Base-by-base conservation (phyloP, 75 land plant species). In the Picea glauca region DNA sequence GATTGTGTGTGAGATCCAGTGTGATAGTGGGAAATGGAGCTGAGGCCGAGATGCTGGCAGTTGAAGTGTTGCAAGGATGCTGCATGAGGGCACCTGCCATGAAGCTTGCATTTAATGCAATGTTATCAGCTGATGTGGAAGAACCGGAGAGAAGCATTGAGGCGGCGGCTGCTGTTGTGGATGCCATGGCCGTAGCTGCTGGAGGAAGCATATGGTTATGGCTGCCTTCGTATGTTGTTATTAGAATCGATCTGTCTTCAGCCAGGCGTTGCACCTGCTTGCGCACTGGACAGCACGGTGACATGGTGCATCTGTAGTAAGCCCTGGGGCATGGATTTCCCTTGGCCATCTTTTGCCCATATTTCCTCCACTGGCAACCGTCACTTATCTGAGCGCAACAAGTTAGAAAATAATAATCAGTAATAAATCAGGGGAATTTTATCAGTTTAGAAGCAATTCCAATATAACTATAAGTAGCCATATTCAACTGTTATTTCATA, bases 261-360 rank as follows among this genome's bases (percentile, higher is more conserved):
- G 98, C 93, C 78, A 98, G 94, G 74, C 99, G 83, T 79, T 96
- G 99, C 3, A 96, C 99, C 99, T 91, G 40, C 57, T 93, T 93
- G 9, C 95, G 84, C 46, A 93, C 95, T 0, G 95, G 95, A 75
- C 95, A 93, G 12, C 94, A 89, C 23, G 79, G 76, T 17, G 95
- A 91, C 95, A 93, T 91, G 66, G 95, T 93, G 84, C 95, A 93
- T 3, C 95, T 87, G 78, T 93, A 93, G 78, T 93, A 93, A 84
- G 95, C 95, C 38, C 95, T 78, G 8, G 95, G 95, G 75, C 95
- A 93, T 43, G 95, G 95, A 58, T 93, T 93, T 58, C 95, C 95
- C 78, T 93, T 93, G 1, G 95, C 95, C 95, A 93, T 93, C 80
- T 93, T 93, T 66, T 93, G 95, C 1, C 95, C 95, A 79, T 93